phyloP scores from a whole-genome alignment of 176 grass and related monocot species.

The Eremochloa ophiuroides region DNA sequence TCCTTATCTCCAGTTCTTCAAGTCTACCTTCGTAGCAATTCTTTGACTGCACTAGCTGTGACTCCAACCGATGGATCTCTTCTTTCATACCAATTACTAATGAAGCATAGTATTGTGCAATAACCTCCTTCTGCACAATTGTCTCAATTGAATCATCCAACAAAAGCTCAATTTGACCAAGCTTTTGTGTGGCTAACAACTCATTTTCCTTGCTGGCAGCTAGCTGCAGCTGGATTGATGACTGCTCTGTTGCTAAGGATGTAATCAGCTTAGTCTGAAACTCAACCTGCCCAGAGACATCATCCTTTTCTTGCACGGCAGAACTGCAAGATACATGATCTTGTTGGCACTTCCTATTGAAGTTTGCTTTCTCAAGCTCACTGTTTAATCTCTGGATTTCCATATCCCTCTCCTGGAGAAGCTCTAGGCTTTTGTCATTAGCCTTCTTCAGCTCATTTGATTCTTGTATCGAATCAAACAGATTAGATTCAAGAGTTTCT shows the following conservation, averaged over 20 bases:
- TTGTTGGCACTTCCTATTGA: slow-evolving; percentile 53
- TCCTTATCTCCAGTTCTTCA: slow-evolving; percentile 49
- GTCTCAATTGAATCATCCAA: background rate
- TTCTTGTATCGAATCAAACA: slow-evolving; percentile 36
- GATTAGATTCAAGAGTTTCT: slow-evolving; percentile 47
- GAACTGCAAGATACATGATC: slow-evolving; percentile 27
- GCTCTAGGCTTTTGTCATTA: slow-evolving; percentile 12
- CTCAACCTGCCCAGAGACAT: slow-evolving; percentile 67
- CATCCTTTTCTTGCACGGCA: slow-evolving; percentile 52
- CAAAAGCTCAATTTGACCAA: background rate
- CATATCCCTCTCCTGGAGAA: slow-evolving; percentile 37
- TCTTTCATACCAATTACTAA: background rate
- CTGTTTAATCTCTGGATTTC: slow-evolving; percentile 62
- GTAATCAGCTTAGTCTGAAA: slow-evolving; percentile 73
- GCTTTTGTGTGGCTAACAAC: background rate
- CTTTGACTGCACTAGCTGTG: background rate
- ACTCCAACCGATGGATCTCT: background rate
- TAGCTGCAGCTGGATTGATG: background rate
- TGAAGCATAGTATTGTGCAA: background rate
- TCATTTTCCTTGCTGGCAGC: background rate
- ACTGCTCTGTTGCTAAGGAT: background rate
- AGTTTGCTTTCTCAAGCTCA: slow-evolving; percentile 60
- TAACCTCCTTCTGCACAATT: background rate
- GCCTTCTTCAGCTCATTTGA: slow-evolving; percentile 34
- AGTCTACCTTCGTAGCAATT: slow-evolving; percentile 33